A percentile compares a stretch with the other conserved stretches of the same genome.
These are phyloP conservation scores for Neoboletus subvelutipes DNA, from an alignment of 768 basidiomycete species.

Conservation along the genomic window DNA sequence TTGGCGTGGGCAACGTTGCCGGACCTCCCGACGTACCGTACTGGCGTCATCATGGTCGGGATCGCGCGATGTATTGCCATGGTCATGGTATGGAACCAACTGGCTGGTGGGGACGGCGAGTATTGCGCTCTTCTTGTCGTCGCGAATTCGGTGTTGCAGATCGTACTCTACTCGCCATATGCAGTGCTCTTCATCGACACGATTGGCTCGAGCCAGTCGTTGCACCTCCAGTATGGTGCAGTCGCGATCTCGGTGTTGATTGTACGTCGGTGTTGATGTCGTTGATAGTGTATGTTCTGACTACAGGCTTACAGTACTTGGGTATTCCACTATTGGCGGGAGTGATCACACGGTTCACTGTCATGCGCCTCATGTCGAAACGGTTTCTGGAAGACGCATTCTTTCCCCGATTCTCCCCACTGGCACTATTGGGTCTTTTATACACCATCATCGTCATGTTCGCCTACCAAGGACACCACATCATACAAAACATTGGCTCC, in stretches of 20 bases:
- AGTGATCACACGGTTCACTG: conserved; percentile 59
- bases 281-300: not conserved
- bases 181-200: conserved; percentile 72
- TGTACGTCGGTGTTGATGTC: conserved; percentile 42
- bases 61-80: conserved; percentile 45
- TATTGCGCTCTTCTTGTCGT: conserved; percentile 82
- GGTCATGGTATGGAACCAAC: conserved; percentile 82
- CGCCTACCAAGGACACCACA: conserved; percentile 66
- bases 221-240: conserved; percentile 52
- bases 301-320: conserved; percentile 52
- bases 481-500: conserved; percentile 68
- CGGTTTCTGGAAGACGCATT: conserved; percentile 56
- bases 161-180: conserved; percentile 65
- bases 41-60: conserved; percentile 83
- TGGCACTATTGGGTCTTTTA: conserved; percentile 72
- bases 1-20: conserved; percentile 85
- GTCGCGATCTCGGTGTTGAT: conserved; percentile 71
- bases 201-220: conserved; percentile 47
- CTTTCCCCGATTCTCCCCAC: conserved; percentile 64
- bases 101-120: conserved; percentile 65
- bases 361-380: conserved; percentile 47
- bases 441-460: conserved; percentile 82
- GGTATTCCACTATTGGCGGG: conserved; percentile 80
- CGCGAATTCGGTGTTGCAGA: conserved; percentile 77
- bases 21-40: conserved; percentile 70